phyloP scores from a whole-genome alignment of 208 protist genomes.

The Crithidia fasciculata region DNA sequence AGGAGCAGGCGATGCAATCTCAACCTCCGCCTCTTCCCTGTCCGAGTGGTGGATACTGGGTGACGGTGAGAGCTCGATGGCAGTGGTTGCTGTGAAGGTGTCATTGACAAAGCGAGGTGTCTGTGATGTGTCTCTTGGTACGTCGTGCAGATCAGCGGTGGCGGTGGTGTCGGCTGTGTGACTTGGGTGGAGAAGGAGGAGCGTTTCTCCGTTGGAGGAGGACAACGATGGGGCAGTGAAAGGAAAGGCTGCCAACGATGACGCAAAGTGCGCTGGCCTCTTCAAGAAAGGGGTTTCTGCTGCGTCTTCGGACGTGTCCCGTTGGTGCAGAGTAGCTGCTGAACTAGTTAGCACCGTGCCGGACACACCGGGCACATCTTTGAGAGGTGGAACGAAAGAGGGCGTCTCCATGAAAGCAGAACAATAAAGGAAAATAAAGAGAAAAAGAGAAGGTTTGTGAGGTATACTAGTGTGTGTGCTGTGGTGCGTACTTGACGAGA shows the following conservation, averaged over 20 bases:
- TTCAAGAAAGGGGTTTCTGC: no score
- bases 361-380: background rate
- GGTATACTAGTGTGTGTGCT: no score
- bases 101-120: background rate
- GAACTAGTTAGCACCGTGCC: no score
- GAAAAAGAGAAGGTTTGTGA: background rate
- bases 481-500: no score
- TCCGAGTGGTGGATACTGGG: background rate
- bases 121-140: no score
- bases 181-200: conserved; percentile 1
- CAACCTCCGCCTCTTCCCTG: no score
- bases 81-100: background rate
- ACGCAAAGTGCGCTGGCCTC: no score
- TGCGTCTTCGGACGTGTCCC: no score
- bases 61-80: conserved; percentile 9
- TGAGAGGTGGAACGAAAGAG: background rate
- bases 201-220: conserved; percentile 13
- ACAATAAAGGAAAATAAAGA: conserved; percentile 22
- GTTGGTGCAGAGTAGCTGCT: no score
- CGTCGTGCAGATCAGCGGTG: background rate
- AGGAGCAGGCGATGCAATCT: no score
- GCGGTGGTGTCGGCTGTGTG: background rate
- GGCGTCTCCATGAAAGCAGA: background rate
- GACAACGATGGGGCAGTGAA: background rate
- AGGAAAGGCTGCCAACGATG: no score